Percentiles rank a stretch among this genome's conserved stretches.
Evolutionary conservation across 2,329 filamentous ascomycete genomes (phyloP).

Genomic region (Paracoccidioides lutzii): DNA sequence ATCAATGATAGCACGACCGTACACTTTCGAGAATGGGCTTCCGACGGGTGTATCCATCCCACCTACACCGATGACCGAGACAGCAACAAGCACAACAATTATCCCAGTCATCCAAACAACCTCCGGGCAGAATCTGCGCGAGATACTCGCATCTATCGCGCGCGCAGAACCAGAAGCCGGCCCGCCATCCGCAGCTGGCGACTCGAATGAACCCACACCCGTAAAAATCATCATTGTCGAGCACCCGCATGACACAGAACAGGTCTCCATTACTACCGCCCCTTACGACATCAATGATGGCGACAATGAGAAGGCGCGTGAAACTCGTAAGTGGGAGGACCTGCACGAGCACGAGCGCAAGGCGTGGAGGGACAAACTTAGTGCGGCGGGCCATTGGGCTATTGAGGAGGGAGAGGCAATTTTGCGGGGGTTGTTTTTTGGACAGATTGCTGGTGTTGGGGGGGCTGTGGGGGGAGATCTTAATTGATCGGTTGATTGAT

Average conservation of each 20-base stretch:
- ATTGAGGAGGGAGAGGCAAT: slow-evolving; percentile 64
- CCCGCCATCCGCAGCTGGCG: slow-evolving; percentile 17
- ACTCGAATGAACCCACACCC: not conserved
- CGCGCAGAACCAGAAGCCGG: slow-evolving; percentile 14
- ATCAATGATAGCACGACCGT: slow-evolving; percentile 28
- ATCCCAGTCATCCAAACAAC: not conserved
- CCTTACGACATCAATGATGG: not conserved
- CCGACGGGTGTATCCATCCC: not conserved
- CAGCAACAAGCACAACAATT: slow-evolving; percentile 1
- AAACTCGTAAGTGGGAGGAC: slow-evolving; percentile 51
- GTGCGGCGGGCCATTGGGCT: slow-evolving; percentile 64
- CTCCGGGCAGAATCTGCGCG: slow-evolving; percentile 14
- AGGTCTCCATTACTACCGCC: slow-evolving; percentile 1
- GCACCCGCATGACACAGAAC: slow-evolving; percentile 1
- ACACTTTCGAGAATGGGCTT: slow-evolving; percentile 19
- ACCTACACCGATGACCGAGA: slow-evolving; percentile 4
- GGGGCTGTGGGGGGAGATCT: not conserved
- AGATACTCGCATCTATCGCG: slow-evolving; percentile 18
- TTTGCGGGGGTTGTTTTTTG: slow-evolving; percentile 65
- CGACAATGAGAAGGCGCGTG: not conserved
- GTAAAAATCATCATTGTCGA: slow-evolving; percentile 7
- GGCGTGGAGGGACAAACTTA: slow-evolving; percentile 57
- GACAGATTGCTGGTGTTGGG: slow-evolving; percentile 54
- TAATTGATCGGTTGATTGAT: not conserved
- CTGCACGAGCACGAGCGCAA: slow-evolving; percentile 49